Conservation (phyloP, 2,329 filamentous ascomycete species). For the Aspergillus sp. region DNA sequence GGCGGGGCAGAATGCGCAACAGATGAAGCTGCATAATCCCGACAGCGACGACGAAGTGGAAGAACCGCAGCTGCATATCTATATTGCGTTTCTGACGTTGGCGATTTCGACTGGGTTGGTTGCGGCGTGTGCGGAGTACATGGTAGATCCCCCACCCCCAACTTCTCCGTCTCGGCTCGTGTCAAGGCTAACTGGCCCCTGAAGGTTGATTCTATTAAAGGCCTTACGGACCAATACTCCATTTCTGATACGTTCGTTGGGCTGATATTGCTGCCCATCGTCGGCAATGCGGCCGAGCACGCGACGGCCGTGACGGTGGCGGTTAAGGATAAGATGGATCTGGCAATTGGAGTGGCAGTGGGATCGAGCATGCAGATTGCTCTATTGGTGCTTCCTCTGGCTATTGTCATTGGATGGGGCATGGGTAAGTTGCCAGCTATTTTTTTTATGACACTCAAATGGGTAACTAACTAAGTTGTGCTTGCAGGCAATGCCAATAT, state of each 20-base stretch:
- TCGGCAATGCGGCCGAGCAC: conserved; percentile 59
- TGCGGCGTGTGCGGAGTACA: conserved; percentile 64
- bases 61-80: conserved; percentile 63
- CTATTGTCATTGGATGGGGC: conserved; percentile 55
- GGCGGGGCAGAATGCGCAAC: conserved; percentile 42
- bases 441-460: no score
- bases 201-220: conserved; percentile 47
- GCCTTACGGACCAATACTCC: conserved; percentile 40
- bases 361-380: conserved; percentile 60
- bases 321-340: conserved; percentile 60
- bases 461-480: no score
- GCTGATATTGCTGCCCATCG: conserved; percentile 56
- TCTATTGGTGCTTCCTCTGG: conserved; percentile 52
- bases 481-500: conserved; percentile 44
- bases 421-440: conserved; percentile 17
- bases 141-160: conserved; percentile 33
- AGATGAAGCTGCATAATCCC: conserved; percentile 45
- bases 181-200: no score
- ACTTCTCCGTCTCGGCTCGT: no score
- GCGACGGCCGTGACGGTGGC: conserved; percentile 55
- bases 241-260: conserved; percentile 56
- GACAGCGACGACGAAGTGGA: conserved; percentile 69
- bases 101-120: conserved; percentile 67
- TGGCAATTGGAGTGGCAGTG: conserved; percentile 59
- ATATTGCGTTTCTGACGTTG: conserved; percentile 65